phyloP scores from a whole-genome alignment of 768 basidiomycete genomes.

The Floccularia luteovirens region DNA sequence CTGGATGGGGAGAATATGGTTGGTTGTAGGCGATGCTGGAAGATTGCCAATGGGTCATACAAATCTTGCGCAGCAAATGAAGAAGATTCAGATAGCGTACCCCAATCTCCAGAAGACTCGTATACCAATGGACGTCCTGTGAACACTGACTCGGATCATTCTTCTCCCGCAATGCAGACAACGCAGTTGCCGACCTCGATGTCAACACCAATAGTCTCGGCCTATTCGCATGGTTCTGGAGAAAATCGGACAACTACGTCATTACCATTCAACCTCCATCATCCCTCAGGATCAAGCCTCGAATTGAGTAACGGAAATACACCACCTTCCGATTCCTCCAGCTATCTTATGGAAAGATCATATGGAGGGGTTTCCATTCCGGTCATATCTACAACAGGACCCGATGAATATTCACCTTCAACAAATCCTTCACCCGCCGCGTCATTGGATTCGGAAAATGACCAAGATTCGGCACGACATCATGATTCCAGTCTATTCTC shows the following conservation, averaged over 20 bases:
- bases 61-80: slow-evolving; percentile 19
- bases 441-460: slow-evolving; percentile 3
- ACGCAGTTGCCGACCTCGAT: slow-evolving; percentile 27
- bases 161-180: slow-evolving; percentile 5
- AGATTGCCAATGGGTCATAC: slow-evolving; percentile 68
- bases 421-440: not conserved
- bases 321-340: slow-evolving; percentile 1
- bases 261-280: too few relatives aligned
- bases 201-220: slow-evolving; percentile 29
- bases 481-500: not conserved
- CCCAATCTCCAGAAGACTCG: not conserved
- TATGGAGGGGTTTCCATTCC: slow-evolving; percentile 44
- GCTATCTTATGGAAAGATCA: too few relatives aligned
- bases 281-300: too few relatives aligned
- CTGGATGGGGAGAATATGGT: slow-evolving; percentile 93
- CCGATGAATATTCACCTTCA: slow-evolving; percentile 24
- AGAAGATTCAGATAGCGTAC: slow-evolving; percentile 12
- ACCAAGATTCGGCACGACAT: not conserved
- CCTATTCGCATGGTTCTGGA: slow-evolving; percentile 20
- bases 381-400: slow-evolving; percentile 42
- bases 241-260: slow-evolving; percentile 21
- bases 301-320: too few relatives aligned
- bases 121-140: not conserved
- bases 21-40: slow-evolving; percentile 92
- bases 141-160: not conserved